Conservation (phyloP, 108 stramenopile genomes). For the Mediolabrus comicus region DNA sequence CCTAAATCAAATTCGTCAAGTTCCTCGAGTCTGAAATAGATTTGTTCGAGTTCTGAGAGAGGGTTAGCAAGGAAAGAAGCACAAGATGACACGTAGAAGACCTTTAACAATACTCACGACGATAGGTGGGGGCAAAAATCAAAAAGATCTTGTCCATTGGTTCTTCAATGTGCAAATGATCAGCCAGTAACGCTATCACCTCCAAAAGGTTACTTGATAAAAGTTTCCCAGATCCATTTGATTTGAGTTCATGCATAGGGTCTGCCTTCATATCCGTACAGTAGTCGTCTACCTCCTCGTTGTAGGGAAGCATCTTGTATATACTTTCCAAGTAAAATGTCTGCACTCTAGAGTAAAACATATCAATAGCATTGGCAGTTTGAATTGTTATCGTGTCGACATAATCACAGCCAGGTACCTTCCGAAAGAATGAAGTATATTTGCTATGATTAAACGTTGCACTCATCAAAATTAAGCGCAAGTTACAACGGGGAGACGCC, state of each 20-base stretch:
- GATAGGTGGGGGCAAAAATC: constrained; percentile 52
- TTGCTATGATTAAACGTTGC: constrained; percentile 43
- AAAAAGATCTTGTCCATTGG: constrained; percentile 23
- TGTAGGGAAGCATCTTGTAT: constrained; percentile 7
- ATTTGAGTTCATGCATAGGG: constrained; percentile 22
- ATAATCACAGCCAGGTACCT: constrained; percentile 39
- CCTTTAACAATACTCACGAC: not conserved
- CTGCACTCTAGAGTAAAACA: constrained; percentile 30
- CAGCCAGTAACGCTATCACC: constrained; percentile 11
- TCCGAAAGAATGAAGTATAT: constrained; percentile 31
- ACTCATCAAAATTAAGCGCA: constrained; percentile 48
- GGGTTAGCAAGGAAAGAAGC: not conserved
- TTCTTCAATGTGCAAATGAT: constrained; percentile 19
- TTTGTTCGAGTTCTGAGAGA: constrained; percentile 24
- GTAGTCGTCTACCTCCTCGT: constrained; percentile 1
- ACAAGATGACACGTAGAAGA: not conserved
- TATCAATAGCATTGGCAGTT: constrained; percentile 29
- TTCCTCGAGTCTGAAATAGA: constrained; percentile 18
- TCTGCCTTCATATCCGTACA: constrained; percentile 22
- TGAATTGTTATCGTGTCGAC: constrained; percentile 50
- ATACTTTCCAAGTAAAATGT: constrained; percentile 48
- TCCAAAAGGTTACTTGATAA: constrained; percentile 15
- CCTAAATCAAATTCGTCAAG: constrained; percentile 15
- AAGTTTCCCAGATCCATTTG: constrained; percentile 29
- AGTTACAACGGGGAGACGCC: constrained; percentile 17